These are phyloP conservation scores for Beauveria bassiana DNA, from an alignment of 2,329 filamentous ascomycete species.

Conservation along the genomic window DNA sequence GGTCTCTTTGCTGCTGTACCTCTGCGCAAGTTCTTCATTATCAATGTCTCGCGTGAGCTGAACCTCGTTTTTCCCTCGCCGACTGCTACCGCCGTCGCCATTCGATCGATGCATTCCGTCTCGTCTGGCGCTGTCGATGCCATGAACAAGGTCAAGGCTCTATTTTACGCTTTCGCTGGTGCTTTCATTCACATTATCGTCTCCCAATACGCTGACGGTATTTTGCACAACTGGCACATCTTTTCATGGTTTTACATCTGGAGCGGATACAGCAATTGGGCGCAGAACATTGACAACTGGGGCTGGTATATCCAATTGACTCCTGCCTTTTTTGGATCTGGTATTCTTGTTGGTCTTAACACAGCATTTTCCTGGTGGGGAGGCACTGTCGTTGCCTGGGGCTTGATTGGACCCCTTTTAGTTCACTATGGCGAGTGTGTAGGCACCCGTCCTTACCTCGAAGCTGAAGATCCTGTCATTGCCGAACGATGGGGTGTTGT, in stretches of 20 bases:
- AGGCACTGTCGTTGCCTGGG: conserved; percentile 48
- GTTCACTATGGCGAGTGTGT: conserved; percentile 43
- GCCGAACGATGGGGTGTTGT: conserved; percentile 22
- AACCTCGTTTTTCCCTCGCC: conserved; percentile 52
- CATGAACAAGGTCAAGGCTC: conserved; percentile 48
- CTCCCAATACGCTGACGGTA: conserved; percentile 51
- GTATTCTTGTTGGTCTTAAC: conserved; percentile 45
- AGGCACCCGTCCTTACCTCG: conserved; percentile 26
- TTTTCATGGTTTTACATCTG: conserved; percentile 49
- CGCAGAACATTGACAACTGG: conserved; percentile 51
- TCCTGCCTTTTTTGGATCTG: conserved; percentile 52
- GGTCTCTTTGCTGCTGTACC: conserved; percentile 57
- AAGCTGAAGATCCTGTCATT: conserved; percentile 17
- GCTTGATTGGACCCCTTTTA: conserved; percentile 40
- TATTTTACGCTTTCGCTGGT: conserved; percentile 40
- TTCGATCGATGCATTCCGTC: conserved; percentile 54
- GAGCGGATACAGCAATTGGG: conserved; percentile 41
- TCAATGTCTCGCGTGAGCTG: conserved; percentile 54
- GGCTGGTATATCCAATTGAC: conserved; percentile 53
- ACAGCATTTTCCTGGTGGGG: conserved; percentile 49
- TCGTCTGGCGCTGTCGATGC: conserved; percentile 43
- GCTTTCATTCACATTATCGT: conserved; percentile 47
- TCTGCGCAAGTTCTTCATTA: conserved; percentile 60
- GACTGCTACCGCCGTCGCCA: conserved; percentile 53
- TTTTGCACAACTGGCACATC: conserved; percentile 52